Percentiles rank a stretch among this genome's conserved stretches.
phyloP scores from a whole-genome alignment of 1,284 basidiomycete genomes.

The Marasmius sp. region DNA sequence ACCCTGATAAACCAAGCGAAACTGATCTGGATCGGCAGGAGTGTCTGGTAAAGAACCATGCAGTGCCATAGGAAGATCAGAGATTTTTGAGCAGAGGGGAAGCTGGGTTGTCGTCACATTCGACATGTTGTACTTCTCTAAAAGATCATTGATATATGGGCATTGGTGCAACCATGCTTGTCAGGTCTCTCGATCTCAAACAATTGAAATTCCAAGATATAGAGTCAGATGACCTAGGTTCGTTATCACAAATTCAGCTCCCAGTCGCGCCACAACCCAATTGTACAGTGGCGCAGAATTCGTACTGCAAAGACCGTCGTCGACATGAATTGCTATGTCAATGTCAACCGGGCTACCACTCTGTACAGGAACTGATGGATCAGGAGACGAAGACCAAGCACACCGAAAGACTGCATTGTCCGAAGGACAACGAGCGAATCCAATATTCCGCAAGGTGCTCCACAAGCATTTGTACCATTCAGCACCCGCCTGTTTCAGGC shows the following conservation, averaged over 20 bases:
- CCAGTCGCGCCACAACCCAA: not conserved
- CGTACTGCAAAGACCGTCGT: not conserved
- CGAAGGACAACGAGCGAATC: slow-evolving; percentile 12
- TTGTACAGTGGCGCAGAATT: not conserved
- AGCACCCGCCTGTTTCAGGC: slow-evolving; percentile 30
- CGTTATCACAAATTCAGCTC: not conserved
- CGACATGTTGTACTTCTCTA: not conserved
- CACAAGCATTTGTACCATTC: slow-evolving; percentile 24
- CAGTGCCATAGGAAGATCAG: slow-evolving; percentile 45
- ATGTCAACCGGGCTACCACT: not conserved
- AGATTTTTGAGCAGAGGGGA: slow-evolving; percentile 44
- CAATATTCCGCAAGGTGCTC: slow-evolving; percentile 14
- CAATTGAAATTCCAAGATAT: not conserved
- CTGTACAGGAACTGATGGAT: slow-evolving; percentile 7
- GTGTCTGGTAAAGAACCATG: slow-evolving; percentile 39
- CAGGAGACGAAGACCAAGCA: slow-evolving; percentile 6
- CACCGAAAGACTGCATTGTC: slow-evolving; percentile 15
- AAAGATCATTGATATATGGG: not conserved
- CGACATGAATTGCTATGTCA: not conserved
- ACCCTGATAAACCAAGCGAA: too few relatives aligned
- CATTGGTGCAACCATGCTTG: not conserved
- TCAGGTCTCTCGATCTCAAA: not conserved
- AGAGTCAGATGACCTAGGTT: not conserved
- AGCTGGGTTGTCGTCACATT: not conserved
- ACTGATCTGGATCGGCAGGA: too few relatives aligned